phyloP scores from a whole-genome alignment of 1,284 basidiomycete genomes.

The Pholiota adiposa region DNA sequence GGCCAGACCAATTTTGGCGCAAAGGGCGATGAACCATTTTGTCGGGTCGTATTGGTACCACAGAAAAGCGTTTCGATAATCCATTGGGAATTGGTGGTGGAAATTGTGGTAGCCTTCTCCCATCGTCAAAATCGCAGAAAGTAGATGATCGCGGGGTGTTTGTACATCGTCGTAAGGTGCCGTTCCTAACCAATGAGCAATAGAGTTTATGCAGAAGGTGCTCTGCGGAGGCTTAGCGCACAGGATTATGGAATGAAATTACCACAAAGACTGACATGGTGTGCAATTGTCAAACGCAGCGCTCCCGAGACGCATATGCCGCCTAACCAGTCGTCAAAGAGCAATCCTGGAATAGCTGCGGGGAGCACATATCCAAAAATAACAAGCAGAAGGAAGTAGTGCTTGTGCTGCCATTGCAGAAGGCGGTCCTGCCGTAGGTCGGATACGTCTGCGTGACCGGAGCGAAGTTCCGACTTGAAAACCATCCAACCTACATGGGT shows the following conservation, averaged over 20 bases:
- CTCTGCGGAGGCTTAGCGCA: slow-evolving; percentile 49
- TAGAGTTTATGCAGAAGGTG: slow-evolving; percentile 91
- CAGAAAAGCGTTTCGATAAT: slow-evolving; percentile 77
- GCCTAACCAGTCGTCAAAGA: slow-evolving; percentile 86
- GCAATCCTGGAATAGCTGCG: slow-evolving; percentile 72
- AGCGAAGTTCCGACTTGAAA: slow-evolving; percentile 77
- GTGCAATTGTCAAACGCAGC: slow-evolving; percentile 69
- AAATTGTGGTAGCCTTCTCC: slow-evolving; percentile 96
- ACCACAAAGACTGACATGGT: slow-evolving; percentile 68
- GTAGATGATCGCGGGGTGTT: slow-evolving; percentile 81
- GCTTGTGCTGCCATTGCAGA: slow-evolving; percentile 84
- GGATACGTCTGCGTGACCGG: slow-evolving; percentile 81
- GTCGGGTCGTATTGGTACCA: slow-evolving; percentile 67
- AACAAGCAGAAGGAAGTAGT: slow-evolving; percentile 70
- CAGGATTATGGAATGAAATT: slow-evolving; percentile 6
- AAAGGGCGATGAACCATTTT: slow-evolving; percentile 79
- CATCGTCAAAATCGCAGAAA: slow-evolving; percentile 87
- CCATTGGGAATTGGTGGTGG: slow-evolving; percentile 88
- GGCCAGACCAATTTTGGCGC: slow-evolving; percentile 70
- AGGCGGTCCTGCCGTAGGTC: slow-evolving; percentile 79
- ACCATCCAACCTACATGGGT: slow-evolving; percentile 93
- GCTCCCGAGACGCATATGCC: slow-evolving; percentile 81
- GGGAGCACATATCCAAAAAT: slow-evolving; percentile 78
- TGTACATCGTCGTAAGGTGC: slow-evolving; percentile 86
- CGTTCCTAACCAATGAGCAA: slow-evolving; percentile 87